A percentile compares a stretch with the other conserved stretches of the same genome.
Evolutionary conservation across 345 rosid genomes (phyloP).

Genomic region (Aurinia saxatilis): DNA sequence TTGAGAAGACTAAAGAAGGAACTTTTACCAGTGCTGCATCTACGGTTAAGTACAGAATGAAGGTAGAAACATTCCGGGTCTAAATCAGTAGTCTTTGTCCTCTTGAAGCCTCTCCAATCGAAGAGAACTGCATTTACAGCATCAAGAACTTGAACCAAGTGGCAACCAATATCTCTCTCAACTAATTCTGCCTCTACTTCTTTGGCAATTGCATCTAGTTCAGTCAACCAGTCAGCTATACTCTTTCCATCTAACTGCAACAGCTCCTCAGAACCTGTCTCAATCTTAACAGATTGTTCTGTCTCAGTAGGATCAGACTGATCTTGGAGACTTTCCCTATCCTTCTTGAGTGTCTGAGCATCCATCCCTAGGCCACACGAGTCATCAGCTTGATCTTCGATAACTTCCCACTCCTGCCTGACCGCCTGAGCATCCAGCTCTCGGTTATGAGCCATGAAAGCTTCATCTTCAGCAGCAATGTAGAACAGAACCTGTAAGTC

Average conservation of each 20-base stretch:
- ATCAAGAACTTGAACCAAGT: slow-evolving; percentile 69
- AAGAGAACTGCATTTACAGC: slow-evolving; percentile 82
- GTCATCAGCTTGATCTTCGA: slow-evolving; percentile 33
- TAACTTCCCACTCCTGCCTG: slow-evolving; percentile 41
- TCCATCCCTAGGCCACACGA: slow-evolving; percentile 38
- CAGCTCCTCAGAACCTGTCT: slow-evolving; percentile 41
- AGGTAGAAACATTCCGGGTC: slow-evolving; percentile 67
- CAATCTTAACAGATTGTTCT: slow-evolving; percentile 18
- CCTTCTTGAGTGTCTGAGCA: slow-evolving; percentile 42
- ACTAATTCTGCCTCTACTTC: slow-evolving; percentile 82
- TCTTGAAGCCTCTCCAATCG: slow-evolving; percentile 68
- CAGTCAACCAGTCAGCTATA: slow-evolving; percentile 55
- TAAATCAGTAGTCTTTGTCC: slow-evolving; percentile 42
- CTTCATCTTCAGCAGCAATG: slow-evolving; percentile 93
- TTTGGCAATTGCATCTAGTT: slow-evolving; percentile 57
- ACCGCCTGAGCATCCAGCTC: slow-evolving; percentile 53
- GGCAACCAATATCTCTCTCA: slow-evolving; percentile 75
- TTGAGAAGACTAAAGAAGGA: slow-evolving; percentile 13
- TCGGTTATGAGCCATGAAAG: slow-evolving; percentile 47
- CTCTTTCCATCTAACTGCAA: slow-evolving; percentile 63
- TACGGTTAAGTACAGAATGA: slow-evolving; percentile 63
- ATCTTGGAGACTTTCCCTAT: slow-evolving; percentile 36
- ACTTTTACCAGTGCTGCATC: slow-evolving; percentile 73
- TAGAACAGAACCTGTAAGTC: slow-evolving; percentile 57
- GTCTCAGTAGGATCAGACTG: slow-evolving; percentile 13